Base-by-base conservation (phyloP, 2,329 filamentous ascomycete species). In the Tolypocladium ovalisporum region DNA sequence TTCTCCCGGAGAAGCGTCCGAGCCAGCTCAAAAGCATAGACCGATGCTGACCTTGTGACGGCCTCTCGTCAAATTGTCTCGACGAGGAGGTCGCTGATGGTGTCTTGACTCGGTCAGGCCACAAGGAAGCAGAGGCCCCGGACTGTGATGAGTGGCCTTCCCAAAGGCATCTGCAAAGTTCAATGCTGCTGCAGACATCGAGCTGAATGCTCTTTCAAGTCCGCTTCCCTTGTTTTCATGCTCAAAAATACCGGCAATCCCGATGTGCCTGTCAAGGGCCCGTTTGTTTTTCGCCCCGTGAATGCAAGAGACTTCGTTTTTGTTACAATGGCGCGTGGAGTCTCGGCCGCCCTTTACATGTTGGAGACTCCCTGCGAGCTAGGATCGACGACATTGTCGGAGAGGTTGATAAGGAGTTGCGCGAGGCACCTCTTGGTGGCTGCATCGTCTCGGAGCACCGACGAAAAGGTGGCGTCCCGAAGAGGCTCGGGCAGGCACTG, bases 401-500 rank as follows among this genome's bases (percentile, higher is more conserved):
- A 95, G 56, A 99, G 83, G 70, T 97, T 97, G 75, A 97, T 95
- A 59, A 97, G 81, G 10, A 99, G 85, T 74, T 97, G 94, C n/a
- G 92, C 90, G 37, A 99, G 86, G 72, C 94, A 99, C 59, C 94
- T 87, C 78, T 99, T 99, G 0, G 94, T 99, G 1, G 94, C 94
- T 17, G 94, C 94, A 69, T 99, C 94, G 68, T 99, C 94, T 58
- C 94, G 89, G 37, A 99, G 85, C 51, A 99, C 94, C 0, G 92
- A 93, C 10, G 91, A 96, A 72, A 99, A 99, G 1, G 94, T 99
- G 9, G 93, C 92, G 71, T 99, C 94, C 53, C 94, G 88, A n/a
- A 99, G 85, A n/a, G 94, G 94, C 68, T 99, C 94, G 0, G 94
- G 94, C 15, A 99, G 86, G 68, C 94, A 99, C 73, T 99, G 94